A percentile compares a stretch with the other conserved stretches of the same genome.
Evolutionary conservation across 352 stramenopile genomes (phyloP).

Genomic region (Phytophthora melonis): DNA sequence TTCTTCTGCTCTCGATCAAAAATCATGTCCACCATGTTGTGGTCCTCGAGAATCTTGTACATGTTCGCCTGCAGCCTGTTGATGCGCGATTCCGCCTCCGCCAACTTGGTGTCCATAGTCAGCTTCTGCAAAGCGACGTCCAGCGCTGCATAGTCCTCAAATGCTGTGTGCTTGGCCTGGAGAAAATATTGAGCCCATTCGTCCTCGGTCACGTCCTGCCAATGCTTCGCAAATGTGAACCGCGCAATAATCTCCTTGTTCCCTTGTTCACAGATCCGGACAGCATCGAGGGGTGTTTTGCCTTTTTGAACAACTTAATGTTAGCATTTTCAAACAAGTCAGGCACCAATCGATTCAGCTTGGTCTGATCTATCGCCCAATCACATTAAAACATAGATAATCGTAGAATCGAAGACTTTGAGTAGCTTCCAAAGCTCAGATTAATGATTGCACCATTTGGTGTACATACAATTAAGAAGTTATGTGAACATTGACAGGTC

Average conservation of each 20-base stretch:
- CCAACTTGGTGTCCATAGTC: background rate
- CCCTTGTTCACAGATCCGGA: no score
- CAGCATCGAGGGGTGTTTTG: no score
- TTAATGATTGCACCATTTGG: no score
- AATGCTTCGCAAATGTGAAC: slow-evolving; percentile 3
- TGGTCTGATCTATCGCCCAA: no score
- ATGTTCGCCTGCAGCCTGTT: background rate
- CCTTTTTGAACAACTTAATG: no score
- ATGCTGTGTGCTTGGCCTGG: background rate
- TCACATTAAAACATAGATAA: no score
- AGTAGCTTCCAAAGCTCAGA: no score
- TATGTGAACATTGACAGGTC: no score
- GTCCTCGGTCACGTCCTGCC: slow-evolving; percentile 4
- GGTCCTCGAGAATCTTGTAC: background rate
- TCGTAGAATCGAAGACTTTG: no score
- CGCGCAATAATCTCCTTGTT: background rate
- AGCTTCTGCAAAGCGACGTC: background rate
- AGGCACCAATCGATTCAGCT: no score
- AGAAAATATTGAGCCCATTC: background rate
- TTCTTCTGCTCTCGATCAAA: background rate
- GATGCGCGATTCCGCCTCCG: background rate
- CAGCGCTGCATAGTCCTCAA: background rate
- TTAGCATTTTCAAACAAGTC: no score
- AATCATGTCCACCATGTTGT: background rate
- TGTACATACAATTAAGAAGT: no score